Evolutionary conservation across 1,139 yeast species (phyloP).

Genomic region (Saccharomycopsis hybrid): DNA sequence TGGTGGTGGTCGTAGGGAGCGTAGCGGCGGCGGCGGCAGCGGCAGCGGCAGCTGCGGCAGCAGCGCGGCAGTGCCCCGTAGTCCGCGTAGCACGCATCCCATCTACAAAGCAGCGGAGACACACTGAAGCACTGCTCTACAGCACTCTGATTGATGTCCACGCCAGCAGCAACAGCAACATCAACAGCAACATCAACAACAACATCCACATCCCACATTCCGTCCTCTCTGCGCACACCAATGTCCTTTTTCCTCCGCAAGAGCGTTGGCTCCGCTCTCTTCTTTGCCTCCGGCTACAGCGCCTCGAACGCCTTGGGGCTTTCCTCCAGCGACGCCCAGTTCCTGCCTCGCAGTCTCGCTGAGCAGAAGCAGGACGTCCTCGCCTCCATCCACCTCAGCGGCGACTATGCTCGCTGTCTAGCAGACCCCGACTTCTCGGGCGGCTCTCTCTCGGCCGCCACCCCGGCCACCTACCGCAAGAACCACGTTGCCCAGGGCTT

Average conservation of each 20-base stretch:
- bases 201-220: too few relatives aligned
- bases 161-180: too few relatives aligned
- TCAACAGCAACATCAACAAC: too few relatives aligned
- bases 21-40: too few relatives aligned
- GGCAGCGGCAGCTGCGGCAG: too few relatives aligned
- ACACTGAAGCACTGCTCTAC: too few relatives aligned
- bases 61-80: too few relatives aligned
- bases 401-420: neutral
- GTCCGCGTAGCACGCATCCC: too few relatives aligned
- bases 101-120: too few relatives aligned
- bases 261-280: neutral
- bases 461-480: conserved; percentile 55
- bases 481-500: conserved; percentile 66
- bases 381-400: conserved; percentile 1
- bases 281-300: conserved; percentile 14
- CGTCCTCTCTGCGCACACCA: too few relatives aligned
- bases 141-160: too few relatives aligned
- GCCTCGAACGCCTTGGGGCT: neutral
- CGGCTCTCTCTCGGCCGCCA: conserved; percentile 32
- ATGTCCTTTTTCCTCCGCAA: conserved; percentile 1
- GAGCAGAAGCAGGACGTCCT: conserved; percentile 4
- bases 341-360: neutral
- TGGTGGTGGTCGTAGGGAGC: too few relatives aligned
- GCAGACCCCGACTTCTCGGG: conserved; percentile 2
- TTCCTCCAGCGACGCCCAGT: neutral